Base-by-base conservation (phyloP, 352 stramenopile species). In the Pseudoperonospora humuli region DNA sequence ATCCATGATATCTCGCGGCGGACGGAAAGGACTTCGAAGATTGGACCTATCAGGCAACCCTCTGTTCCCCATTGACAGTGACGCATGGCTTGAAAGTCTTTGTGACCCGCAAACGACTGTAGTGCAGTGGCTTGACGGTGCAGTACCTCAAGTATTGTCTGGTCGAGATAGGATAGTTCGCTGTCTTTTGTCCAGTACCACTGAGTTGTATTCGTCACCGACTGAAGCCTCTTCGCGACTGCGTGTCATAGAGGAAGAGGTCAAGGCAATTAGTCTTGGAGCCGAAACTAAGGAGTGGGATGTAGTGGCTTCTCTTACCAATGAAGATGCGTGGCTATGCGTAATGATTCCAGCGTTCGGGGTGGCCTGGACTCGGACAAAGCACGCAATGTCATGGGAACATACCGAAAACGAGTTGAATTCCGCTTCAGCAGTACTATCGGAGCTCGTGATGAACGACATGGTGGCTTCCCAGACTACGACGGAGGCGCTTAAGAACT, bases 11-110 rank as follows among this genome's bases (percentile, higher is more conserved):
- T 17, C 23, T 29, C 21, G 25, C 7, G 24, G 45, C 34, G 23
- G 29, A 21, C 20, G 27, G 5, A 28, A 40, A 29, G 45, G 38
- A 27, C 45, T 67, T 7, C 39, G 39, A 46, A 51, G 45, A 25
- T 23, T 67, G 7, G 54, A 67, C 31, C 50, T 67, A 27, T 64
- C 58, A 25, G 44, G 44, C 0, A 67, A 67, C 29, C 58, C 58
- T 1, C 27, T 67, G 23, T 67, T 54, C 21, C 53, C 53, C 5
- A 40, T 56, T 31, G 58, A 67, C n/a, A 61, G 53, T 15, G 47
- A 54, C 26, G 43, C 50, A 4, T 67, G 58, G 58, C 33, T 45
- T 14, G 39, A 61, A 13, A 36, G 53, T 48, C 43, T 67, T 29
- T 29, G 41, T 15, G 26, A 64, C 35, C 48, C 54, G 10, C 39